Base-by-base conservation (phyloP, 371 early-diverging fungal genomes). In the Zopfochytrium polystomum region DNA sequence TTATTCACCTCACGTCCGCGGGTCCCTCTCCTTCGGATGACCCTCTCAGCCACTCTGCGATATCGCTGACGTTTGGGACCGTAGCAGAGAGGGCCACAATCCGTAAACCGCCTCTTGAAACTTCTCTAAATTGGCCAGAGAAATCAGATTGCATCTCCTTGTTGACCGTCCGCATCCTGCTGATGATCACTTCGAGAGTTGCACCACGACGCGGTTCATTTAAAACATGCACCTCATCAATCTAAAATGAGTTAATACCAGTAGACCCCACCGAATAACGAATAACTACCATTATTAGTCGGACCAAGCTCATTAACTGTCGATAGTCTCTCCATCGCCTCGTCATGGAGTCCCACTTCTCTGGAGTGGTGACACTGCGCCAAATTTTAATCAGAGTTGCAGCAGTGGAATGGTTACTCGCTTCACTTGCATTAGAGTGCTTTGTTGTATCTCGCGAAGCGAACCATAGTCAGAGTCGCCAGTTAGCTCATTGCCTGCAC, bases 31-130 rank as follows among this genome's bases (percentile, higher is more conserved):
- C 33, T 6, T 55, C 55, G 32, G 23, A 15, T 6, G 6, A 7
- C 3, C 60, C 52, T 25, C 52, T 53, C 15, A 84, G 68, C 92
- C 92, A 91, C 1, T 66, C 64, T 0, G 87, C 90, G 38, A 96
- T 80, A 66, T 93, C 92, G 2, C 76, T 67, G 3, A 89, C 61
- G 70, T 96, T 96, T 0, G 96, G 93, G 11, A 92, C 80, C 0
- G 94, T 93, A 1, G 95, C 95, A 15, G 90, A 89, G 1, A 96
- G 70, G 7, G 90, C 93, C 2, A 94, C 66, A 18, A 85, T 74
- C 22, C 89, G 63, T 7, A 85, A 34, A 22, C 32, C 18, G 9
- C 52, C 52, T 11, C n/a, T n/a, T n/a, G n/a, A n/a, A n/a, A n/a
- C n/a, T n/a, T n/a, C n/a, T n/a, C n/a, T n/a, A n/a, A n/a, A n/a